Conservation (phyloP, 176 grass and related monocot species). For the Oryza officinalis region DNA sequence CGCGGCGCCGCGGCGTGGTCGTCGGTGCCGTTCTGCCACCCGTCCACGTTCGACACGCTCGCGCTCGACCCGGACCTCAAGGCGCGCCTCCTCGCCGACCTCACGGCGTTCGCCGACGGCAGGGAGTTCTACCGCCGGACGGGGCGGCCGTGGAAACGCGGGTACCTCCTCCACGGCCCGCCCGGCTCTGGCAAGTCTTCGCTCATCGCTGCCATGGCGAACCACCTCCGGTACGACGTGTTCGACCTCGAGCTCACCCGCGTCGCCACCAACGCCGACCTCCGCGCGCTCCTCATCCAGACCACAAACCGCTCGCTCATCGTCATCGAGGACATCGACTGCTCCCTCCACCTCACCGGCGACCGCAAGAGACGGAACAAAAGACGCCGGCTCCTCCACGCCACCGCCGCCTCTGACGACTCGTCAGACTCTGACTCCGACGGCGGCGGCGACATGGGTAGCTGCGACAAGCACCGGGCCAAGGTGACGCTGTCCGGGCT, state of each 20-base stretch:
- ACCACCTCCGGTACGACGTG: constrained; percentile 92
- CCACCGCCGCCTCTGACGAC: constrained; percentile 43
- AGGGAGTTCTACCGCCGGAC: constrained; percentile 85
- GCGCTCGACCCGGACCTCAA: constrained; percentile 77
- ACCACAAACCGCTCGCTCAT: constrained; percentile 90
- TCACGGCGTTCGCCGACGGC: constrained; percentile 66
- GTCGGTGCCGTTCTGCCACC: constrained; percentile 86
- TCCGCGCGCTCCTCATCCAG: constrained; percentile 80
- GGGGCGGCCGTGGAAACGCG: constrained; percentile 82
- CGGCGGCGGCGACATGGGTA: neutral
- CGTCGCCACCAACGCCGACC: constrained; percentile 73
- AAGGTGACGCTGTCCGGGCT: constrained; percentile 90
- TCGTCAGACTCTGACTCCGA: constrained; percentile 60
- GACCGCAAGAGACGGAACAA: constrained; percentile 62
- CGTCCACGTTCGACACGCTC: constrained; percentile 87
- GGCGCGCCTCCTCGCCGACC: constrained; percentile 66
- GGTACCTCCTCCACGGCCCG: constrained; percentile 86
- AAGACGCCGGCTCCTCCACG: constrained; percentile 44
- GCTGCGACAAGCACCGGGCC: constrained; percentile 17
- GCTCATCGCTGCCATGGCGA: constrained; percentile 92
- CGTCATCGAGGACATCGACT: constrained; percentile 97
- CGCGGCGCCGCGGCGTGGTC: constrained; percentile 59
- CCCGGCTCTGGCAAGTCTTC: constrained; percentile 89
- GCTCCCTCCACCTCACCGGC: constrained; percentile 87
- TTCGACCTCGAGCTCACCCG: constrained; percentile 95